phyloP scores from a whole-genome alignment of 192 early-diverging fungal genomes.

The Geosiphon pyriformis region DNA sequence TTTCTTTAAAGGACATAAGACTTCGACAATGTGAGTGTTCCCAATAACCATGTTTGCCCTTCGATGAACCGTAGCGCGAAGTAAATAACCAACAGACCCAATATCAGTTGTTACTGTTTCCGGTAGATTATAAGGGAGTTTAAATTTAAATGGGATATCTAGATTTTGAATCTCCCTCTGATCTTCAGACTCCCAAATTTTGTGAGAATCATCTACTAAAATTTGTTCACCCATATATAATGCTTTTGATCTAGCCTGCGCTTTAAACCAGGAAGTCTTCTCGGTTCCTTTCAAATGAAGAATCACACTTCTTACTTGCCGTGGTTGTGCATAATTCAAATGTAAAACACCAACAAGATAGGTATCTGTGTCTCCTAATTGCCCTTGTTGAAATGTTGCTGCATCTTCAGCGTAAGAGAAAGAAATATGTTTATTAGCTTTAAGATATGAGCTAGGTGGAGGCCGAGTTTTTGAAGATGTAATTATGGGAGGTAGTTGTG shows the following conservation, averaged over 20 bases:
- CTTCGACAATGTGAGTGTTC: neutral
- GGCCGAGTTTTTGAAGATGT: neutral
- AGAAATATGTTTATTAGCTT: conserved; percentile 14
- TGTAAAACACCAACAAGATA: conserved; percentile 16
- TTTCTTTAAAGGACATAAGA: conserved; percentile 8
- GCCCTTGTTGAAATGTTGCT: conserved; percentile 14
- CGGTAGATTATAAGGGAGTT: conserved; percentile 19
- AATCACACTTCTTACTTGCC: conserved; percentile 8
- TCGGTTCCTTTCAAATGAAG: conserved; percentile 13
- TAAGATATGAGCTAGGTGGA: neutral
- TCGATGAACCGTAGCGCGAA: neutral
- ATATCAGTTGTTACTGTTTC: conserved; percentile 10
- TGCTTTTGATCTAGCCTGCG: conserved; percentile 18
- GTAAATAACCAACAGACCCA: neutral
- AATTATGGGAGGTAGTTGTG: neutral
- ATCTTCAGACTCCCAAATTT: conserved; percentile 21
- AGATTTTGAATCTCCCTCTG: neutral
- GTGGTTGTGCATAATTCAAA: conserved; percentile 9
- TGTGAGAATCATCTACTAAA: conserved; percentile 9
- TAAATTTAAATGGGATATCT: conserved; percentile 19
- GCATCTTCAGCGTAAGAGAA: conserved; percentile 1
- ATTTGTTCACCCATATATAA: conserved; percentile 13
- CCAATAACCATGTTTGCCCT: neutral
- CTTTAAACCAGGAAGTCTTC: conserved; percentile 14
- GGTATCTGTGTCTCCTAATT: conserved; percentile 14